phyloP scores from a whole-genome alignment of 208 protist genomes.

The Trypanosoma theileri region DNA sequence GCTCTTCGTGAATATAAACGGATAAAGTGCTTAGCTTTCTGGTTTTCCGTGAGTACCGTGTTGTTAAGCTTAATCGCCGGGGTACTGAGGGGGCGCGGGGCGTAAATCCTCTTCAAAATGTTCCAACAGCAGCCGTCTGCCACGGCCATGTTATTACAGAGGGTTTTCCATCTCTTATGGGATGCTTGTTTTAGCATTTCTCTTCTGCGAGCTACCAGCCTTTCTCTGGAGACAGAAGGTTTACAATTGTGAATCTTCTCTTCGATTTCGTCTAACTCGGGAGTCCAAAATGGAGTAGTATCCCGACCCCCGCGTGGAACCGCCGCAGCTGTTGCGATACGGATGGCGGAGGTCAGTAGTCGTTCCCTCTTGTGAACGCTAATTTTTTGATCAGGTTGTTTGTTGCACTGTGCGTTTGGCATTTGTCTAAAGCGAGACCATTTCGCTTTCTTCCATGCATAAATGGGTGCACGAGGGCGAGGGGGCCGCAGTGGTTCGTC shows the following conservation, averaged over 20 bases:
- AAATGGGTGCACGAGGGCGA: background rate
- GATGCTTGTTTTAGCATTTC: constrained; percentile 8
- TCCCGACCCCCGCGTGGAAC: background rate
- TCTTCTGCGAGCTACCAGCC: background rate
- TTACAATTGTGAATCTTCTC: background rate
- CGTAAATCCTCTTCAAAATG: constrained; percentile 6
- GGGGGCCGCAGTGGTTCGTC: background rate
- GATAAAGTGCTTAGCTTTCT: background rate
- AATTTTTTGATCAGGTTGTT: background rate
- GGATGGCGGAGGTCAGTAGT: background rate
- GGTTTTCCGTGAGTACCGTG: background rate
- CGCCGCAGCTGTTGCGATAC: constrained; percentile 9
- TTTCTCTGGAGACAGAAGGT: background rate
- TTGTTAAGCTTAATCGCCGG: background rate
- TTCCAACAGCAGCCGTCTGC: constrained; percentile 8
- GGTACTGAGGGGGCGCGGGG: background rate
- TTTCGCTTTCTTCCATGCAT: constrained; percentile 4
- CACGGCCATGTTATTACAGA: background rate
- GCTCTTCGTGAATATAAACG: background rate
- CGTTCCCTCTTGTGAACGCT: background rate
- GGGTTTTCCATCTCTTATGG: background rate
- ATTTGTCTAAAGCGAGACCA: background rate
- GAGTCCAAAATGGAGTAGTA: background rate
- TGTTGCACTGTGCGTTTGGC: background rate
- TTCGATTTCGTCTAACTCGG: background rate